A percentile compares a stretch with the other conserved stretches of the same genome.
These are phyloP conservation scores for Raffaelea arxii DNA, from an alignment of 2,329 filamentous ascomycete genomes.

Conservation along the genomic window DNA sequence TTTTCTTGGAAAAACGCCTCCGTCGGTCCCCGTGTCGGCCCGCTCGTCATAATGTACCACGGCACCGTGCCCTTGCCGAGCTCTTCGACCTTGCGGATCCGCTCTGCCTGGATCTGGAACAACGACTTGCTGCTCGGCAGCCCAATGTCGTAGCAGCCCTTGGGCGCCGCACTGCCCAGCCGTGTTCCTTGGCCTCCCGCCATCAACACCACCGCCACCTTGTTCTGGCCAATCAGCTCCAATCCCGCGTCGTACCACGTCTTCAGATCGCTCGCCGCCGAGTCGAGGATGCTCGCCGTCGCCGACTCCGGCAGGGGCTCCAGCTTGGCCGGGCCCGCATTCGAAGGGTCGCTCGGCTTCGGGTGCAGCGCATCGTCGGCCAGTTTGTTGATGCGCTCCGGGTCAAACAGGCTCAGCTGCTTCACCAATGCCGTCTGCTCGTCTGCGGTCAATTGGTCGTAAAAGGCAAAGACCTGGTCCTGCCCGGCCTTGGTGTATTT, in stretches of 20 bases:
- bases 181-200: slow-evolving; percentile 94
- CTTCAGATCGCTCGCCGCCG: slow-evolving; percentile 64
- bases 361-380: slow-evolving; percentile 74
- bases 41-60: slow-evolving; percentile 99
- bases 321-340: slow-evolving; percentile 43
- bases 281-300: slow-evolving; percentile 86
- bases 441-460: slow-evolving; percentile 61
- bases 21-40: slow-evolving; percentile 84
- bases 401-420: slow-evolving; percentile 76
- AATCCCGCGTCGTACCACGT: slow-evolving; percentile 78
- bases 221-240: slow-evolving; percentile 67
- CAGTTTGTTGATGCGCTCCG: slow-evolving; percentile 78
- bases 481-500: slow-evolving; percentile 69
- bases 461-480: slow-evolving; percentile 79
- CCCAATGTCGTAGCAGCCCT: slow-evolving; percentile 96
- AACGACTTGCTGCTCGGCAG: slow-evolving; percentile 87
- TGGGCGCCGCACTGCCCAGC: slow-evolving; percentile 87
- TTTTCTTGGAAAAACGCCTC: slow-evolving; percentile 86
- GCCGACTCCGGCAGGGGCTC: slow-evolving; percentile 83
- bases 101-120: slow-evolving; percentile 95
- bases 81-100: slow-evolving; percentile 77
- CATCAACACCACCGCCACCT: slow-evolving; percentile 85
- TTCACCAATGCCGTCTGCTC: slow-evolving; percentile 74
- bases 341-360: slow-evolving; percentile 31
- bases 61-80: slow-evolving; percentile 68